Conservation (phyloP, 805 yeast genomes). For the Tetrapisispora phaffii region DNA sequence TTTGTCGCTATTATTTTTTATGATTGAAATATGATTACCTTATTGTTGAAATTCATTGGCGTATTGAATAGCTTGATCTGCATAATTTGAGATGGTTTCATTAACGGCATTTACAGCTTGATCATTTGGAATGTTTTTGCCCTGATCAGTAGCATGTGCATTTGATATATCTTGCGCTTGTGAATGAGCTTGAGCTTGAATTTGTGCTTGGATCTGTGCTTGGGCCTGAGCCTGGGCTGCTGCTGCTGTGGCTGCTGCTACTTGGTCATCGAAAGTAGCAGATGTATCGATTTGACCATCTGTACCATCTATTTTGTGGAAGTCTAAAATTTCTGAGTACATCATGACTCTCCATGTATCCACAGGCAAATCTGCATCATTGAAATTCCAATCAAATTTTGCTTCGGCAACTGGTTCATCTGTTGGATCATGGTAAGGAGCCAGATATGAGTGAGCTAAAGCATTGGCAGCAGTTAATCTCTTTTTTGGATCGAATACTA, state of each 20-base stretch:
- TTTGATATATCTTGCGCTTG: slow-evolving; percentile 2
- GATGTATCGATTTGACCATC: slow-evolving; percentile 28
- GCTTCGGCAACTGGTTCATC: slow-evolving; percentile 94
- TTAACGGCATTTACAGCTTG: slow-evolving; percentile 8
- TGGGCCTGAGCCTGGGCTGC: slow-evolving; percentile 29
- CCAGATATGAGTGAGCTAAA: slow-evolving; percentile 78
- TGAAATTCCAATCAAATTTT: slow-evolving; percentile 95
- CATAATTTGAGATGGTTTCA: slow-evolving; percentile 22
- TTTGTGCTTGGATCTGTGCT: slow-evolving; percentile 21
- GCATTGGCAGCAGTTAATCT: slow-evolving; percentile 91
- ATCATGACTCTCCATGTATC: slow-evolving; percentile 99
- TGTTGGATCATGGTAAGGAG: slow-evolving; percentile 92
- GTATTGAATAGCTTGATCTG: slow-evolving; percentile 28
- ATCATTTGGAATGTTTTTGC: background rate
- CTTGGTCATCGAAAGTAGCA: slow-evolving; percentile 30
- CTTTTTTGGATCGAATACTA: slow-evolving; percentile 89
- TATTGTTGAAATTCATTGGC: slow-evolving; percentile 26
- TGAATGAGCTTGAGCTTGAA: slow-evolving; percentile 3
- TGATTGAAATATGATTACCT: background rate
- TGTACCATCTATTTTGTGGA: slow-evolving; percentile 73
- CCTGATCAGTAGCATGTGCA: background rate
- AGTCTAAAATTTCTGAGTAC: slow-evolving; percentile 93
- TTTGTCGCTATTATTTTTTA: background rate
- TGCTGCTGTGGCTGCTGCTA: slow-evolving; percentile 31
- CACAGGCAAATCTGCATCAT: slow-evolving; percentile 94